Conservation (phyloP, 139 green algal genomes). For the Chlorella ohadii region DNA sequence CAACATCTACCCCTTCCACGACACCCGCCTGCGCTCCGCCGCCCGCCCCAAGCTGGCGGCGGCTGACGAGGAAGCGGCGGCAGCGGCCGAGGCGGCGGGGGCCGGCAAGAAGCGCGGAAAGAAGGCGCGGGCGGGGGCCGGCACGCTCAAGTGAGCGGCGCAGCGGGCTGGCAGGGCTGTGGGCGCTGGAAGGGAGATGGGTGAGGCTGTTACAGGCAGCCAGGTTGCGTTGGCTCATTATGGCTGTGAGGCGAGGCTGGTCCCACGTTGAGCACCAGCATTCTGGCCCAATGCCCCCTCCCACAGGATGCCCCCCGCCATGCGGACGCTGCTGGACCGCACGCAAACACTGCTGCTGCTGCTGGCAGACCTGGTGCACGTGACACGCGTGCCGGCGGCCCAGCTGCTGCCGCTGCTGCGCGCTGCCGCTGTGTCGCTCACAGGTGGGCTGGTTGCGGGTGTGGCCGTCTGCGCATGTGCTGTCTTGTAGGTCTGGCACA, state of each 20-base stretch:
- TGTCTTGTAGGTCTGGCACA: too few relatives aligned
- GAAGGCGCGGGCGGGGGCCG: slow-evolving; percentile 2
- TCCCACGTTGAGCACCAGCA: too few relatives aligned
- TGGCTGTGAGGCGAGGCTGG: too few relatives aligned
- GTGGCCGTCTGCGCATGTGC: too few relatives aligned
- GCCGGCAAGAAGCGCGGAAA: not conserved
- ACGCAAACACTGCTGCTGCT: slow-evolving; percentile 37
- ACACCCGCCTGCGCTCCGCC: slow-evolving; percentile 50
- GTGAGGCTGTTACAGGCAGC: not conserved
- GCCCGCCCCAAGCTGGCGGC: slow-evolving; percentile 44
- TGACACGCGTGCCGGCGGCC: slow-evolving; percentile 43
- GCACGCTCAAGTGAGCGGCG: not conserved
- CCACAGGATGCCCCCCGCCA: slow-evolving; percentile 21
- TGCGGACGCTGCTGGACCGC: slow-evolving; percentile 37
- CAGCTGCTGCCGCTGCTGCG: slow-evolving; percentile 71
- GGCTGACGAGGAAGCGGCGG: not conserved
- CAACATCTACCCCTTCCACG: slow-evolving; percentile 74
- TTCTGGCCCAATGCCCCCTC: too few relatives aligned
- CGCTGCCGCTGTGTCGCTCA: slow-evolving; percentile 51
- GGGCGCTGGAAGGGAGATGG: not conserved
- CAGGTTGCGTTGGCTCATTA: not conserved
- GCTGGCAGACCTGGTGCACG: slow-evolving; percentile 45
- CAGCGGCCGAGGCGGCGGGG: not conserved
- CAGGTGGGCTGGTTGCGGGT: not conserved
- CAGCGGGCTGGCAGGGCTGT: not conserved